Evolutionary conservation across 1,139 yeast species (phyloP).

Genomic region (Suhomyces bribrorum): DNA sequence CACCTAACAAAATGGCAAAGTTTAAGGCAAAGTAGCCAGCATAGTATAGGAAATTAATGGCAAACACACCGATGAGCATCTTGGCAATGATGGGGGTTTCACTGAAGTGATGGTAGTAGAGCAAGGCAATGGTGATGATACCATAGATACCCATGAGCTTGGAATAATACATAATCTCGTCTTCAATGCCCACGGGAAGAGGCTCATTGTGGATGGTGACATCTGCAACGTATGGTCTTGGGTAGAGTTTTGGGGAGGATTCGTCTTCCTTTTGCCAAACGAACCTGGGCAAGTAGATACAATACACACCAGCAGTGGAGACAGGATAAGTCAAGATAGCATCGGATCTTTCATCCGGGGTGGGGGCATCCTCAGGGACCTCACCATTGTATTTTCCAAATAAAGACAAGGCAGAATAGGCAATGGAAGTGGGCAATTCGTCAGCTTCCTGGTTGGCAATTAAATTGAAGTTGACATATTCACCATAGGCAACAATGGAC

Average conservation of each 20-base stretch:
- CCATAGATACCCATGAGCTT: slow-evolving; percentile 9
- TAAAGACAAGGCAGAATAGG: slow-evolving; percentile 5
- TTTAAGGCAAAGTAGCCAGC: slow-evolving; percentile 6
- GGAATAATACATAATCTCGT: slow-evolving; percentile 5
- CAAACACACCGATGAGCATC: slow-evolving; percentile 3
- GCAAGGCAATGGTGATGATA: slow-evolving; percentile 3
- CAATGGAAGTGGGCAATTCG: slow-evolving; percentile 8
- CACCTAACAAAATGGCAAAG: slow-evolving; percentile 6
- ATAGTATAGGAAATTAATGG: slow-evolving; percentile 6
- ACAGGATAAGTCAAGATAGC: slow-evolving; percentile 9
- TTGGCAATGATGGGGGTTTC: slow-evolving; percentile 7
- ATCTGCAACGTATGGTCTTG: slow-evolving; percentile 7
- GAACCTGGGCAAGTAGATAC: slow-evolving; percentile 18
- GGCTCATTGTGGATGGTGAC: slow-evolving; percentile 9
- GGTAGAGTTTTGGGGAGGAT: slow-evolving; percentile 4
- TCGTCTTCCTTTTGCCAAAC: slow-evolving; percentile 9
- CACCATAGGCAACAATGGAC: slow-evolving; percentile 7
- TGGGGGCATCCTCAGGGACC: not conserved
- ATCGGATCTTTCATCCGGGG: not conserved
- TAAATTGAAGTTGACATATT: slow-evolving; percentile 11
- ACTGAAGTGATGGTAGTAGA: slow-evolving; percentile 1
- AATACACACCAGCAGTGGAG: slow-evolving; percentile 14
- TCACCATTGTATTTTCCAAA: slow-evolving; percentile 1
- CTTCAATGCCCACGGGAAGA: slow-evolving; percentile 9
- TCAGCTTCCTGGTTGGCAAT: slow-evolving; percentile 2